A percentile compares a stretch with the other conserved stretches of the same genome.
Conservation (phyloP, 139 green algal genomes). For the Tetradesmus lagerheimii region DNA sequence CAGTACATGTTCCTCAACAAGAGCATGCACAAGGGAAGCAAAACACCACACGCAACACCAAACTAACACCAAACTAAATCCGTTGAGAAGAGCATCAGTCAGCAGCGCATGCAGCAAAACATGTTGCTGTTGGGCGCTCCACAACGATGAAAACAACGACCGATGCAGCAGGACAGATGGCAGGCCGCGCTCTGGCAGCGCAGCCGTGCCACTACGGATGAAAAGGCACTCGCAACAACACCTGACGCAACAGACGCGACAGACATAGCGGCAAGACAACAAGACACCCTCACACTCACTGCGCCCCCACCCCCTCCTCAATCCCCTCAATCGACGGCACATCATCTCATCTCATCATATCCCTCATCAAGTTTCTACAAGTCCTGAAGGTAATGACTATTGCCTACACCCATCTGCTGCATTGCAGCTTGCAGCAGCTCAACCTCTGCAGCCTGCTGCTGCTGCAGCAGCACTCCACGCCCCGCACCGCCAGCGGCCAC, state of each 20-base stretch:
- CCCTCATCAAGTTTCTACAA: too few species aligned
- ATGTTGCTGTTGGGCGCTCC: background rate
- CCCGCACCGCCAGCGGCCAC: background rate
- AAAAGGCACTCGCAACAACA: background rate
- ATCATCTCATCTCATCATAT: too few species aligned
- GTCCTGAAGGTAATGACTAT: background rate
- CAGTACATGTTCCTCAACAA: too few species aligned
- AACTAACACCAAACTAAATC: too few species aligned
- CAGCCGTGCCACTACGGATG: background rate
- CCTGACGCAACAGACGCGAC: background rate
- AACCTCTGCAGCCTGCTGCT: background rate
- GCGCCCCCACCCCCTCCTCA: too few species aligned
- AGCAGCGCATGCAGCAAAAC: background rate
- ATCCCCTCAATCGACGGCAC: too few species aligned
- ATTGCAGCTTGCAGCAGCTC: background rate
- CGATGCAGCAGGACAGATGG: background rate
- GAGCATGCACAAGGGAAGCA: too few species aligned
- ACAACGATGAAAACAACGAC: background rate
- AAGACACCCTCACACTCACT: background rate
- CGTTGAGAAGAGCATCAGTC: too few species aligned
- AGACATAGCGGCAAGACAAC: background rate
- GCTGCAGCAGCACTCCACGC: background rate
- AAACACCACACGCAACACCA: too few species aligned
- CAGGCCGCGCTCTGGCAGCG: background rate
- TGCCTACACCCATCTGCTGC: background rate